Evolutionary conservation across 176 grass and related monocot genomes (phyloP).

Genomic region (Eleusine indica): DNA sequence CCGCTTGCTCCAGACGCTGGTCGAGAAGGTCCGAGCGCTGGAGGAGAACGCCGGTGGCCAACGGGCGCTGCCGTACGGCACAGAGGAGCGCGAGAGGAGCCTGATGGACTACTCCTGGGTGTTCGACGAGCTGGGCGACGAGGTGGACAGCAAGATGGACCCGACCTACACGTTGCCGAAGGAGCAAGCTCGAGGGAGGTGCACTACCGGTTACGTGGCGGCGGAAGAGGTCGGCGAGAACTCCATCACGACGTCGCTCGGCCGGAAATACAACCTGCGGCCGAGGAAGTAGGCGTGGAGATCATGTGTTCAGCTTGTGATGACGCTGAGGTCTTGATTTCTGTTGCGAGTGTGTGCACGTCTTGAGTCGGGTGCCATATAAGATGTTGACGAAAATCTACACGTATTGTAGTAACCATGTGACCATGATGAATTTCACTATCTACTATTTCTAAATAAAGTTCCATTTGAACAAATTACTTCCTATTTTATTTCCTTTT

Average conservation of each 20-base stretch:
- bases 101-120: slow-evolving; percentile 51
- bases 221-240: slow-evolving; percentile 49
- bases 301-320: neutral
- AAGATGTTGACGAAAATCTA: slow-evolving; percentile 11
- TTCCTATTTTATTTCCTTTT: neutral
- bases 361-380: neutral
- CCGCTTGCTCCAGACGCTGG: slow-evolving; percentile 45
- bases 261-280: slow-evolving; percentile 52
- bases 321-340: neutral
- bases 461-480: neutral
- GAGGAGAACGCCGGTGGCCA: slow-evolving; percentile 33
- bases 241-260: slow-evolving; percentile 31
- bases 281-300: neutral
- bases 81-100: slow-evolving; percentile 39
- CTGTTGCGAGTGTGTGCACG: neutral
- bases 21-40: slow-evolving; percentile 42
- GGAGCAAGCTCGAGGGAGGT: neutral
- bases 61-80: slow-evolving; percentile 8
- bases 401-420: neutral
- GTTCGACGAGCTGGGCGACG: slow-evolving; percentile 46
- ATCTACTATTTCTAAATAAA: neutral
- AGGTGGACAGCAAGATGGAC: slow-evolving; percentile 43
- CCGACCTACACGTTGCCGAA: slow-evolving; percentile 38
- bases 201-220: neutral
- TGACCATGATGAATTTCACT: neutral